Conservation (phyloP, 768 basidiomycete species). For the Candolleomyces efflorescens region DNA sequence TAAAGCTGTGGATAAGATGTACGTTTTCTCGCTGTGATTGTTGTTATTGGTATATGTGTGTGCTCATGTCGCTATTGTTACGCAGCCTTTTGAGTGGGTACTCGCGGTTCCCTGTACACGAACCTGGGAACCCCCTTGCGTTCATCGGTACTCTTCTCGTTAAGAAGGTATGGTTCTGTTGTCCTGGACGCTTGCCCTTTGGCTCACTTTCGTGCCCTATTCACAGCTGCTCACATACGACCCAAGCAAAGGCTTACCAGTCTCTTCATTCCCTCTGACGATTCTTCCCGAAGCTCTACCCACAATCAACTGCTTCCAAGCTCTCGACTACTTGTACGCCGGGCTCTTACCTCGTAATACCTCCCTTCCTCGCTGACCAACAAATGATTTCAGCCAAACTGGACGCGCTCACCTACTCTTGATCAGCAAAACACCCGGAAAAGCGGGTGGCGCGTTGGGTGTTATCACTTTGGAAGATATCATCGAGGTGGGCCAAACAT, state of each 20-base stretch:
- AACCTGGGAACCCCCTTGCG: constrained; percentile 57
- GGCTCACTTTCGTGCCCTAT: not conserved
- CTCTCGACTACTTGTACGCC: constrained; percentile 83
- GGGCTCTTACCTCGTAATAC: too few species aligned
- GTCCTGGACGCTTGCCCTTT: constrained; percentile 8
- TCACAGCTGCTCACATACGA: constrained; percentile 82
- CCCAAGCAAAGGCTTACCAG: constrained; percentile 67
- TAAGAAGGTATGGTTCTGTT: constrained; percentile 67
- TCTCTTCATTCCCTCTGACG: constrained; percentile 71
- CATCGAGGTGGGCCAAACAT: constrained; percentile 67
- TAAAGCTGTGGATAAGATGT: constrained; percentile 73
- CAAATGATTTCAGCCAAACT: constrained; percentile 61
- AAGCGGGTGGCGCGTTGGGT: constrained; percentile 80
- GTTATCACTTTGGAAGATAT: constrained; percentile 90
- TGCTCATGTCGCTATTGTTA: not conserved
- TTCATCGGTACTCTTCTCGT: constrained; percentile 83
- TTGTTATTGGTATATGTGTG: constrained; percentile 1
- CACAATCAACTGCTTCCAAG: constrained; percentile 91
- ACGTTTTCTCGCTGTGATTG: constrained; percentile 8
- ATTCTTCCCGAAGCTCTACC: constrained; percentile 89
- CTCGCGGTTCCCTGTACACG: constrained; percentile 88
- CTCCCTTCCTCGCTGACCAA: not conserved
- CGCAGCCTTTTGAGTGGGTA: constrained; percentile 76
- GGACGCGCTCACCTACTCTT: constrained; percentile 91
- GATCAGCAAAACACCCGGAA: constrained; percentile 80